Evolutionary conservation across 1,139 yeast genomes (phyloP), one percentile per base, ranked within the genome.

Genomic region (Hanseniaspora uvarum): DNA sequence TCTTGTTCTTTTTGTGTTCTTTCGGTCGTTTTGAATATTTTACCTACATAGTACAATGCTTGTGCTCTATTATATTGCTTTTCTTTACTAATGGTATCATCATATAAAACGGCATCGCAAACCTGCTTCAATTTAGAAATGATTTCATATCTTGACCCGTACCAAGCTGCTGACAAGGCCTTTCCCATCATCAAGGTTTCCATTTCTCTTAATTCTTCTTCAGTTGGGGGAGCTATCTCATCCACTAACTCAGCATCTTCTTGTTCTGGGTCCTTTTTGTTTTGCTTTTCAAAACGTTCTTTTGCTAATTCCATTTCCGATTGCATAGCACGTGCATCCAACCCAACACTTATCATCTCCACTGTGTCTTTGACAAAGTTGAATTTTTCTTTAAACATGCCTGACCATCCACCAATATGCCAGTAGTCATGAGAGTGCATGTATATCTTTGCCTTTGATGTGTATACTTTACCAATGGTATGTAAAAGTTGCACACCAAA

Each of bases 111-210:
- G 47, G 69, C 70, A 64, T 88, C 95, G 66, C 96, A 89, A 16
- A 89, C 96, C 23, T 80, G 86, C 56, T 96, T 72, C 36, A 87
- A 74, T 0, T 95, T 86, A n/a, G 92, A 78, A 64, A 86, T 92
- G 56, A 89, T 85, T 67, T 89, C 98, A 67, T 81, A 83, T 62
- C 81, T 81, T 23, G 96, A 86, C 0, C 96, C 97, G 50, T 84
- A 83, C 98, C 98, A 89, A 10, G 96, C 95, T 0, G 96, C 96
- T 4, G 94, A 89, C 51, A 89, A 72, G 3, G 89, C 89, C 66
- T 89, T 92, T 40, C 96, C 96, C 79, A 87, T 79, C 46, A 89
- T 71, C 56, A 83, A 76, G 61, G 88, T 83, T 64, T 89, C 97
- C 79, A 86, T 77, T 59, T 86, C 94, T 0, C 87, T 89, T 56